phyloP scores from a whole-genome alignment of 805 yeast genomes.

The Candida sphagnicola region DNA sequence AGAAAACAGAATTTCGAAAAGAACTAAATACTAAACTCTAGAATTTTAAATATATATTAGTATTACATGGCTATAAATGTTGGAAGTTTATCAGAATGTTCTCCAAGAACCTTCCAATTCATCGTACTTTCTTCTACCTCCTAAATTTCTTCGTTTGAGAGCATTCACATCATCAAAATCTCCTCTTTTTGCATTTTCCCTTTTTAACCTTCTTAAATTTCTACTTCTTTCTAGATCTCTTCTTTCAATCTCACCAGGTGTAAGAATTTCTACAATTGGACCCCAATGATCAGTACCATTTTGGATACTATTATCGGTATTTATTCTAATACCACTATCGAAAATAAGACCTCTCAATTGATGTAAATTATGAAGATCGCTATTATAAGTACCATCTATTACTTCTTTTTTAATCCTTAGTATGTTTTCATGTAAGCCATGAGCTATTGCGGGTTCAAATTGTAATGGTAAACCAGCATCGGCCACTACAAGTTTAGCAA shows the following conservation, averaged over 20 bases:
- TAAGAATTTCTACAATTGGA: constrained; percentile 80
- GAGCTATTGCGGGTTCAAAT: constrained; percentile 85
- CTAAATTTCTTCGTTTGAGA: constrained; percentile 32
- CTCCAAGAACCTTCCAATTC: constrained; percentile 38
- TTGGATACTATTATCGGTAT: constrained; percentile 64
- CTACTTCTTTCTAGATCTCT: constrained; percentile 94
- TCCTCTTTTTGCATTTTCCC: constrained; percentile 72
- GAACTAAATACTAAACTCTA: no score
- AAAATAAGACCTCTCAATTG: constrained; percentile 39
- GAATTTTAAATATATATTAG: no score
- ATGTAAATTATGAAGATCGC: constrained; percentile 40
- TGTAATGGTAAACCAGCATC: constrained; percentile 85
- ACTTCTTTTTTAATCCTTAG: constrained; percentile 77
- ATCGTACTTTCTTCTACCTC: constrained; percentile 48
- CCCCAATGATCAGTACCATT: constrained; percentile 81
- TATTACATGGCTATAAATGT: no score
- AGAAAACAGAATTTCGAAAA: no score
- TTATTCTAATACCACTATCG: constrained; percentile 39
- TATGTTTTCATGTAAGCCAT: constrained; percentile 77
- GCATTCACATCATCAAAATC: constrained; percentile 36
- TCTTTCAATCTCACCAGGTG: constrained; percentile 91
- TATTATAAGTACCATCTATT: constrained; percentile 51
- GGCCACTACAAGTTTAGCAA: constrained; percentile 75
- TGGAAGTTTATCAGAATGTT: neutral
- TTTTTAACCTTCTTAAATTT: constrained; percentile 83